Percentiles rank a stretch among this genome's conserved stretches.
phyloP scores from a whole-genome alignment of 108 stramenopile genomes.

The Hondaea fermentalgiana region DNA sequence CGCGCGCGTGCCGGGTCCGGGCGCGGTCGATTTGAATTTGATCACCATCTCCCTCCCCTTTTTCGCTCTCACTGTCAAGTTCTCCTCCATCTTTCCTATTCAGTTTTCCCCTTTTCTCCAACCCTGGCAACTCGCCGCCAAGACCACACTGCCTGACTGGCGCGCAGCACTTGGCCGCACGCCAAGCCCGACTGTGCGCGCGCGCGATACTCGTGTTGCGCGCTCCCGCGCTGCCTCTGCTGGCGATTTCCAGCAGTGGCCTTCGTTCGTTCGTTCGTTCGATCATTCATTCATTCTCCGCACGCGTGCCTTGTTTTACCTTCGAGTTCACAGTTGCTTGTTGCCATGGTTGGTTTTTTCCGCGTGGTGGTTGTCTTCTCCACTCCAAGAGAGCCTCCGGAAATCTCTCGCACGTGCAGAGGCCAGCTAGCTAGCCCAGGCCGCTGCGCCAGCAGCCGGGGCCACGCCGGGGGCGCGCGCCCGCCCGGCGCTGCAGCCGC shows the following conservation, averaged over 20 bases:
- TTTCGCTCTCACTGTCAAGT: neutral
- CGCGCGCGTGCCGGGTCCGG: neutral
- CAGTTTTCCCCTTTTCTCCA: neutral
- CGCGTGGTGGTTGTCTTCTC: too few species aligned
- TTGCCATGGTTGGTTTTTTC: too few species aligned
- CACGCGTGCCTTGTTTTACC: too few species aligned
- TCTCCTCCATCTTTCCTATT: neutral
- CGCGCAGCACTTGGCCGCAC: neutral
- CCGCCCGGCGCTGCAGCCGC: too few species aligned
- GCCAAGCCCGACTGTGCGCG: neutral
- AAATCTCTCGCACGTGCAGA: too few species aligned
- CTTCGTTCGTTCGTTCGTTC: neutral
- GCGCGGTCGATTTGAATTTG: neutral
- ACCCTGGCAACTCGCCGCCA: neutral
- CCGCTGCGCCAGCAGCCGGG: too few species aligned
- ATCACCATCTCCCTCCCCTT: neutral
- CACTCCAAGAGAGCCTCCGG: too few species aligned
- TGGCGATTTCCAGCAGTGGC: neutral
- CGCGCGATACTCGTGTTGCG: neutral
- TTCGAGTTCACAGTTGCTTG: too few species aligned
- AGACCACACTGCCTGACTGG: neutral
- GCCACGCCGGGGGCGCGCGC: too few species aligned
- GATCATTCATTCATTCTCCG: neutral
- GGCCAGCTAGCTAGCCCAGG: too few species aligned
- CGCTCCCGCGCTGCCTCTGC: neutral